Evolutionary conservation across 2,329 filamentous ascomycete species (phyloP), one percentile per base, ranked within the genome.

Genomic region (Aspergillus thermomutatus): DNA sequence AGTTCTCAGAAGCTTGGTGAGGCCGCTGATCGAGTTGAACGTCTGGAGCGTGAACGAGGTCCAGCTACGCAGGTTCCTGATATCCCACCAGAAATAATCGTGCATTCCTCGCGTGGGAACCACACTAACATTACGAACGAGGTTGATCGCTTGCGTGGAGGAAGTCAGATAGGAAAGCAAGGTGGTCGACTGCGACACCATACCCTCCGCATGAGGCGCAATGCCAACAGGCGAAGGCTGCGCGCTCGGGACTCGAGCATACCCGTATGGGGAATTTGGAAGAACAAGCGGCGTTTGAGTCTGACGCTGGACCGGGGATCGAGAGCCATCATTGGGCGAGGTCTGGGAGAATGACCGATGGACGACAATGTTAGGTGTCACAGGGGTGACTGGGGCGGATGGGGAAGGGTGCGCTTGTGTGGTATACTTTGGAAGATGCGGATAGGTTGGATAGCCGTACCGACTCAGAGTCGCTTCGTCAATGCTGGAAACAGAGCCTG

Each of bases 61-160:
- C 93, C 93, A 97, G 60, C 86, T 83, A 60, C 90, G 86, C 63
- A 97, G 81, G 71, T 95, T 93, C 64, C 93, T 89, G 57, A 96
- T 83, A 69, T 97, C 93, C 90, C 91, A 97, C 93, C 93, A 97
- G 75, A 93, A 96, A 78, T 96, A 87, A 72, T 88, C 91, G 66
- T 88, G 75, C 82, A 83, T 68, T 82, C 87, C 72, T 86, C 89
- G 61, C 80, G 84, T 67, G 81, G 79, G 62, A 77, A 86, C 71
- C 70, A 88, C 87, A 58, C 88, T 90, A 64, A 93, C 84, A 64
- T 88, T 89, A 68, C 88, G 88, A 40, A 96, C 91, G 34, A 96
- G 80, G 43, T 88, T 88, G 19, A 92, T 89, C 23, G 91, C 87
- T 21, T 92, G 92, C 69, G 95, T 96, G 58, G 89, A 77, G 0